Base-by-base conservation (phyloP, 2,329 filamentous ascomycete species). In the Fusarium sp. region DNA sequence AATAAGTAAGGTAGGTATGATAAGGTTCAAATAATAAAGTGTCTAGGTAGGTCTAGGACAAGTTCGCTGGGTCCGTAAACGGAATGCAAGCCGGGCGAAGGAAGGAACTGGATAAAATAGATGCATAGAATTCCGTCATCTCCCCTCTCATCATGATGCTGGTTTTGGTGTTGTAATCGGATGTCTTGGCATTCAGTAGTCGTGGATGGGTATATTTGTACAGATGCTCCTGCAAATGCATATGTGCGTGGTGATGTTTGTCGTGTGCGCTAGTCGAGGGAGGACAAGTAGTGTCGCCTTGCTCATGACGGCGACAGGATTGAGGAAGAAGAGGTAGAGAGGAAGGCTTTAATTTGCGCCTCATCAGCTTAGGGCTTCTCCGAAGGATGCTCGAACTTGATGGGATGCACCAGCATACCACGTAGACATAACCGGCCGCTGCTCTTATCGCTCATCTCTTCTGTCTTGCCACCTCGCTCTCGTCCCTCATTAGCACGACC, bases 351-450 rank as follows among this genome's bases (percentile, higher is more conserved):
- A 20, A 32, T 39, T 45, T 39, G 28, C 28, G 37, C 28, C 57
- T n/a, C 57, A 22, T 45, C 37, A 37, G 41, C 40, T 66, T 68
- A 74, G 32, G 65, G 67, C 68, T 74, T 71, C 64, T 86, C 83
- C n/a, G 75, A 76, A 22, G 84, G 84, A 66, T 83, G 81, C 75
- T 88, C 86, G 76, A 81, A 84, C 81, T 96, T 96, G 72, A 96
- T 88, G 1, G 93, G 93, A 83, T 96, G 93, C 69, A 96, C 79
- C 69, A 96, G 80, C 87, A 95, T 92, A 67, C 89, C 92, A 47
- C 91, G 88, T 74, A 96, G 79, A 79, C 93, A 96, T 85, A 96
- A 88, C 49, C 92, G 85, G 22, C 91, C 92, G 10, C 80, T 84
- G 68, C 80, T 80, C 17, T 74, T 74, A 7, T 77, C 69, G 35